Evolutionary conservation across 805 yeast species (phyloP), one percentile per base, ranked within the genome.

Genomic region (Candida ortonii): DNA sequence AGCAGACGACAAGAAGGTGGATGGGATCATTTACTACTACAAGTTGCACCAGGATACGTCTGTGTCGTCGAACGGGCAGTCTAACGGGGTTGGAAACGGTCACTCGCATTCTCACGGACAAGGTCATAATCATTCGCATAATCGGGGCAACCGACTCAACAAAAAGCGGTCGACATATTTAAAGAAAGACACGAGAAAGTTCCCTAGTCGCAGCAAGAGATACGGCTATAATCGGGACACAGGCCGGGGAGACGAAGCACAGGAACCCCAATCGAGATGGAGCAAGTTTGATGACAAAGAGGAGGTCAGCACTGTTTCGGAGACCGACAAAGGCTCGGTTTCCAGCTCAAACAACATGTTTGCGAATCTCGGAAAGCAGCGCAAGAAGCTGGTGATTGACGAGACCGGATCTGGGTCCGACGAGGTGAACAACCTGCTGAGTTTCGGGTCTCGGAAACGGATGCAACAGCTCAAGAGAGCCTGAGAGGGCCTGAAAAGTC

Each of bases 21-120:
- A 57, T 24, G 75, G 74, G 1, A 71, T 70, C 6, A 53, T 64
- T 9, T 67, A 67, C 36, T 73, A 69, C 43, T 71, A 71, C 47
- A 59, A 72, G 38, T 57, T 70, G 28, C 76, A 71, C 47, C 53
- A 67, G 14, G 75, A 69, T 20, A 17, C 26, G 20, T 14, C 28
- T n/a, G 28, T 8, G 8, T 8, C 31, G 13, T 18, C 24, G 21
- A 34, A 13, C 29, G 18, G 30, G 28, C 22, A 29, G 9, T 19
- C 21, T 12, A 20, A 16, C 27, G 21, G 26, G 7, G 20, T 18
- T 21, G 22, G 19, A 15, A 17, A 26, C 23, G 29, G 31, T 15
- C 16, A 30, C 16, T 25, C 34, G 9, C 23, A 16, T 23, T 14
- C 12, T 15, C 34, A 38, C 15, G 16, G 22, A 21, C 16, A 35